Percentiles rank a stretch among this genome's conserved stretches.
Evolutionary conservation across 768 basidiomycete species (phyloP).

Genomic region (Hypholoma fasciculare): DNA sequence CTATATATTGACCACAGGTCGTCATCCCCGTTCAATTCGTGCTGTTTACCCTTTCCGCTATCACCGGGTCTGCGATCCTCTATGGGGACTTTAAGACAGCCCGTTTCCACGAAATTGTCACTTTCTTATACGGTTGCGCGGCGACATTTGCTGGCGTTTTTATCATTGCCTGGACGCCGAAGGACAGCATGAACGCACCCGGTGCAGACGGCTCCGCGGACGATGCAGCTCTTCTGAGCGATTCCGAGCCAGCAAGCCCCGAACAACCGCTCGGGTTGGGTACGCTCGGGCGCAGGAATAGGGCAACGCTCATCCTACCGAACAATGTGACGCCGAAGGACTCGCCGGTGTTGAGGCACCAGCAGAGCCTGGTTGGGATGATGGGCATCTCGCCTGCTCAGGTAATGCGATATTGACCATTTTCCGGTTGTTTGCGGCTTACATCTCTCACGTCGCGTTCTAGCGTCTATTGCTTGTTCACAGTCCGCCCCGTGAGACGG

Average conservation of each 20-base stretch:
- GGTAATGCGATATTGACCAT: constrained; percentile 31
- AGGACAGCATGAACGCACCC: constrained; percentile 25
- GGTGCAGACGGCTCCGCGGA: constrained; percentile 17
- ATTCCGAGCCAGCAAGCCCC: constrained; percentile 10
- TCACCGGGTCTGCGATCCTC: constrained; percentile 89
- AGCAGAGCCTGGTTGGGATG: constrained; percentile 58
- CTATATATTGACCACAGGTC: constrained; percentile 40
- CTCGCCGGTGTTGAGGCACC: constrained; percentile 47
- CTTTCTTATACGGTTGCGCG: constrained; percentile 83
- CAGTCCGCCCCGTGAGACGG: constrained; percentile 2
- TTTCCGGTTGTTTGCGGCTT: not conserved
- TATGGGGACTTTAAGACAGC: constrained; percentile 91
- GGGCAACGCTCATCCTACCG: constrained; percentile 50
- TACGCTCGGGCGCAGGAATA: constrained; percentile 38
- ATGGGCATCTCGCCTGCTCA: constrained; percentile 77
- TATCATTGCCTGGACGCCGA: constrained; percentile 73
- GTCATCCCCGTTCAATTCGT: constrained; percentile 97
- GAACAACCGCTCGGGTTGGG: constrained; percentile 24
- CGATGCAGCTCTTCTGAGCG: constrained; percentile 3
- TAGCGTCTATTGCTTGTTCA: constrained; percentile 8
- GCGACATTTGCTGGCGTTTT: constrained; percentile 92
- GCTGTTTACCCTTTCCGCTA: constrained; percentile 90
- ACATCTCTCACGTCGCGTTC: not conserved
- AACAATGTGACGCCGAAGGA: constrained; percentile 36
- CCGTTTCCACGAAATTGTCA: constrained; percentile 78